phyloP scores from a whole-genome alignment of 1,284 basidiomycete species.

The Quambalaria eucalypti region DNA sequence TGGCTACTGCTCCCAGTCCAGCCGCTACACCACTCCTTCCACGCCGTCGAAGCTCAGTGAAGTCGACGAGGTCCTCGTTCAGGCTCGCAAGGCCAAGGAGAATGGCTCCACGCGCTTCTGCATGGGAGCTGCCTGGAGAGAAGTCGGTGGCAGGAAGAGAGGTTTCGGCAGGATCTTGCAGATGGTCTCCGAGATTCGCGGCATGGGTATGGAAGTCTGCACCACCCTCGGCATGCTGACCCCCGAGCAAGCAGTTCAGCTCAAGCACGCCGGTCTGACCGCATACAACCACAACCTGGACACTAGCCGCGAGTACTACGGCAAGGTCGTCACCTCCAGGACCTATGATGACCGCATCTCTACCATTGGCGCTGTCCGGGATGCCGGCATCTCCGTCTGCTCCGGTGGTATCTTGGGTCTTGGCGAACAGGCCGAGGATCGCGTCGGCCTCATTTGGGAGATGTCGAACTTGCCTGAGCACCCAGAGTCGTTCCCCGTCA shows the following conservation, averaged over 20 bases:
- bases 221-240: conserved; percentile 95
- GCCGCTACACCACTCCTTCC: conserved; percentile 77
- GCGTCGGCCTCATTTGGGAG: conserved; percentile 89
- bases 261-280: conserved; percentile 90
- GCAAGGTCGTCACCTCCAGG: conserved; percentile 85
- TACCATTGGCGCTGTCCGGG: conserved; percentile 80
- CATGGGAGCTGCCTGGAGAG: conserved; percentile 99
- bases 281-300: conserved; percentile 99
- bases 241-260: conserved; percentile 71
- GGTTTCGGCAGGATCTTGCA: conserved; percentile 87
- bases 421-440: conserved; percentile 80
- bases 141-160: conserved; percentile 81
- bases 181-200: conserved; percentile 66
- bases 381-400: conserved; percentile 93
- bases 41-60: conserved; percentile 81
- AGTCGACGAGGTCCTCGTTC: conserved; percentile 72
- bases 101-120: conserved; percentile 96
- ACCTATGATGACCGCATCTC: conserved; percentile 86
- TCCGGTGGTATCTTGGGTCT: conserved; percentile 92
- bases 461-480: conserved; percentile 81
- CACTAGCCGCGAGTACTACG: conserved; percentile 93
- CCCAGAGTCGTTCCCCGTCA: conserved; percentile 96
- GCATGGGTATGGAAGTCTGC: conserved; percentile 62
- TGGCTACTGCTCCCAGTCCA: conserved; percentile 96
- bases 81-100: conserved; percentile 76